Percentiles rank a stretch among this genome's conserved stretches.
phyloP scores from a whole-genome alignment of 2,329 filamentous ascomycete genomes.

The Arthrinium puccinioides region DNA sequence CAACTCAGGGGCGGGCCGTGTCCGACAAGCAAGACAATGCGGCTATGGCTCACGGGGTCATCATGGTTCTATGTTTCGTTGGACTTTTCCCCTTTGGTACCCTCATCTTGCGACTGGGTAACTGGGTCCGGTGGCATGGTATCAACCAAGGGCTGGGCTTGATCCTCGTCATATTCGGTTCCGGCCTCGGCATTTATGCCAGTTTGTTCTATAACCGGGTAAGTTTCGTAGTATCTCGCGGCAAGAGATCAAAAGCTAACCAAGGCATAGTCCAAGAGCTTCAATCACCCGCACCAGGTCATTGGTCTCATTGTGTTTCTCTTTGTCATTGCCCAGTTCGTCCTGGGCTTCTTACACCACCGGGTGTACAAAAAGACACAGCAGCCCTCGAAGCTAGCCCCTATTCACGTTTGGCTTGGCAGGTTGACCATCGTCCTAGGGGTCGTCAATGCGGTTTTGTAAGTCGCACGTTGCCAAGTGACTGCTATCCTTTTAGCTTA shows the following conservation, averaged over 20 bases:
- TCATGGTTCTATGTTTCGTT: constrained; percentile 51
- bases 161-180: constrained; percentile 39
- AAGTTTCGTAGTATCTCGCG: constrained; percentile 18
- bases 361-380: constrained; percentile 42
- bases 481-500: too few relatives aligned
- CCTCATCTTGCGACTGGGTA: constrained; percentile 42
- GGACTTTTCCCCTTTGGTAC: constrained; percentile 49
- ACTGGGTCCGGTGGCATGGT: constrained; percentile 47
- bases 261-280: constrained; percentile 38
- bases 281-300: constrained; percentile 49
- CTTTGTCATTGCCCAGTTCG: constrained; percentile 44
- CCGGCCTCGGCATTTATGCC: constrained; percentile 43
- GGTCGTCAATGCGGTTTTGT: constrained; percentile 50
- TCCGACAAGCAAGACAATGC: constrained; percentile 27
- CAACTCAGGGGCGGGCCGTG: constrained; percentile 18
- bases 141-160: constrained; percentile 43
- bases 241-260: not conserved
- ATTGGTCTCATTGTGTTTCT: constrained; percentile 48
- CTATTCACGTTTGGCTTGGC: constrained; percentile 51
- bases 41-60: constrained; percentile 35
- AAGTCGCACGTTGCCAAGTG: constrained; percentile 17
- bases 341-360: constrained; percentile 49
- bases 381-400: constrained; percentile 40
- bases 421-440: constrained; percentile 45
- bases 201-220: constrained; percentile 50